Percentiles rank a stretch among this genome's conserved stretches.
Evolutionary conservation across 2,329 filamentous ascomycete species (phyloP).

Genomic region (Epichloe festucae): DNA sequence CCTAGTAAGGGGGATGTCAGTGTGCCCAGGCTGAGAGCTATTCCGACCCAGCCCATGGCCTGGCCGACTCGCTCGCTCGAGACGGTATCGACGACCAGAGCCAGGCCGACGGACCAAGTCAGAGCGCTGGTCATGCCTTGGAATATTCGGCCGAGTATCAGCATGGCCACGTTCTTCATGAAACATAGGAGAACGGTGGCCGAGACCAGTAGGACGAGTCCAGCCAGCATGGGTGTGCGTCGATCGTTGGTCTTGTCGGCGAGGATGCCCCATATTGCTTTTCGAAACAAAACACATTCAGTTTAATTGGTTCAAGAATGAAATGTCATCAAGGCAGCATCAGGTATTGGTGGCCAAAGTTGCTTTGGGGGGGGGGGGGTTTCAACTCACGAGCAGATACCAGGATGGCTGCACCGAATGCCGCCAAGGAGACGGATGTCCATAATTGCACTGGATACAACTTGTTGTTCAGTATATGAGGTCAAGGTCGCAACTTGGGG

Average conservation of each 20-base stretch:
- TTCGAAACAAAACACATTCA: neutral
- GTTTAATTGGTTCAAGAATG: constrained; percentile 4
- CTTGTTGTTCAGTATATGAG: neutral
- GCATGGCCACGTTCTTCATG: constrained; percentile 17
- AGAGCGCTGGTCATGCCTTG: constrained; percentile 21
- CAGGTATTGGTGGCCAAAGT: neutral
- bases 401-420: constrained; percentile 20
- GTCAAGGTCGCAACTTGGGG: neutral
- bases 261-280: constrained; percentile 23
- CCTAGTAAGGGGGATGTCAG: constrained; percentile 20
- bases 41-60: constrained; percentile 22
- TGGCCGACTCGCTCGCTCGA: constrained; percentile 18
- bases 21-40: constrained; percentile 20
- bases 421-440: constrained; percentile 23
- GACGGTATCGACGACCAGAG: constrained; percentile 22
- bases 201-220: constrained; percentile 17
- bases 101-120: constrained; percentile 24
- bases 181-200: constrained; percentile 21
- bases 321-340: neutral
- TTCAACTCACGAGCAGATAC: constrained; percentile 17
- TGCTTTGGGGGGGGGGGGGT: no score
- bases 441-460: constrained; percentile 18
- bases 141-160: constrained; percentile 19
- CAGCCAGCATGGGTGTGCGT: constrained; percentile 20
- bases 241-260: constrained; percentile 22